Conservation (phyloP, 768 basidiomycete species). For the Hygrophoropsis aurantiaca region DNA sequence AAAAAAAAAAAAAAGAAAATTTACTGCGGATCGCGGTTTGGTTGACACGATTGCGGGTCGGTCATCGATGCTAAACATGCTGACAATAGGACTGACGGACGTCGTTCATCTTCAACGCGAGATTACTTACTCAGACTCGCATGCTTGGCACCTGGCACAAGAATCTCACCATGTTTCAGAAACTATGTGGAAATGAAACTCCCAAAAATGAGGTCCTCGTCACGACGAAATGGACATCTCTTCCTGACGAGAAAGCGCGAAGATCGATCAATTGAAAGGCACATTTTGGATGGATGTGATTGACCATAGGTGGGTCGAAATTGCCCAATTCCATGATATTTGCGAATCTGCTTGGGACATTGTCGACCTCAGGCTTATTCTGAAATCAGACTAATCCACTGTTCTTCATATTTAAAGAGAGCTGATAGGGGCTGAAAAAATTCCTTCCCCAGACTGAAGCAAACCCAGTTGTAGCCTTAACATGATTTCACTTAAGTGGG, state of each 20-base stretch:
- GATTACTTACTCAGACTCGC: slow-evolving; percentile 34
- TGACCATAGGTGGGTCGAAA: slow-evolving; percentile 23
- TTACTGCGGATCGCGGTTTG: too few species aligned
- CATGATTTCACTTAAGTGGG: too few species aligned
- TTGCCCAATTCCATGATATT: slow-evolving; percentile 21
- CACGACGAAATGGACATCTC: slow-evolving; percentile 37
- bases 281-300: slow-evolving; percentile 28
- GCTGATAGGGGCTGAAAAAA: slow-evolving; percentile 23
- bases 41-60: too few species aligned
- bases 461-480: too few species aligned
- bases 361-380: slow-evolving; percentile 15
- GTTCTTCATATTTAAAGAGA: too few species aligned
- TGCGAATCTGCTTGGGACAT: slow-evolving; percentile 27
- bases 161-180: slow-evolving; percentile 33
- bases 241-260: slow-evolving; percentile 17
- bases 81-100: slow-evolving; percentile 21
- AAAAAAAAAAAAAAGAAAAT: too few species aligned
- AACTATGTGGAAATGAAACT: slow-evolving; percentile 32
- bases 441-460: slow-evolving; percentile 31
- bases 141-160: slow-evolving; percentile 28
- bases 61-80: too few species aligned
- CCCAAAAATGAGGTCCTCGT: slow-evolving; percentile 30
- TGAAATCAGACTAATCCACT: too few species aligned
- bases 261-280: slow-evolving; percentile 20
- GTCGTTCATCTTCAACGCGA: slow-evolving; percentile 33